Evolutionary conservation across 1,284 basidiomycete genomes (phyloP).

Genomic region (Apiotrichum sp.): DNA sequence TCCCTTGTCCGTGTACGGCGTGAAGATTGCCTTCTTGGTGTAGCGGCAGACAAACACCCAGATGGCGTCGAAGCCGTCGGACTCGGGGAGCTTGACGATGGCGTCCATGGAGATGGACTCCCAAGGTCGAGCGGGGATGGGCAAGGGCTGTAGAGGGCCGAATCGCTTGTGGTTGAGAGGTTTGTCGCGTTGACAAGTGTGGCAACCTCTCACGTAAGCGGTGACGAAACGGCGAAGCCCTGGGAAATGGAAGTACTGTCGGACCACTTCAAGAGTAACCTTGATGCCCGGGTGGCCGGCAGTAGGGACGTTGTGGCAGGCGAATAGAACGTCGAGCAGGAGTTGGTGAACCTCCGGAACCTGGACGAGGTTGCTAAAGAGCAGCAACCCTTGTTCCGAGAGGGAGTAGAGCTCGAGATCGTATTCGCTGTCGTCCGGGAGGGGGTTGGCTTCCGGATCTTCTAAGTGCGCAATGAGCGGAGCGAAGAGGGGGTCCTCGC

Average conservation of each 20-base stretch:
- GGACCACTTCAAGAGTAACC: slow-evolving; percentile 39
- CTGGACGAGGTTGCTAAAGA: not conserved
- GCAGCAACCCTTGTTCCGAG: not conserved
- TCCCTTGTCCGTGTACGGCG: too few relatives aligned
- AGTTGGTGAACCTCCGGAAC: not conserved
- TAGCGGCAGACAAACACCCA: too few relatives aligned
- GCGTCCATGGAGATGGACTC: slow-evolving; percentile 49
- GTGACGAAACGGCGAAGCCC: slow-evolving; percentile 20
- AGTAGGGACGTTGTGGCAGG: slow-evolving; percentile 23
- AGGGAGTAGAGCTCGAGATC: too few relatives aligned
- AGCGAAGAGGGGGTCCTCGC: too few relatives aligned
- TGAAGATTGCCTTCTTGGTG: too few relatives aligned
- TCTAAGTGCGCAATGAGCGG: too few relatives aligned
- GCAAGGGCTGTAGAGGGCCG: slow-evolving; percentile 47
- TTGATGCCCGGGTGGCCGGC: slow-evolving; percentile 49
- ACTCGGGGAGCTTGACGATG: too few relatives aligned
- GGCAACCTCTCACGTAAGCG: slow-evolving; percentile 38
- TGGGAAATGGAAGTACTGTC: slow-evolving; percentile 30
- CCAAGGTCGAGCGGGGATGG: slow-evolving; percentile 47
- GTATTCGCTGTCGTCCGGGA: too few relatives aligned
- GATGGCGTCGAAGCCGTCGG: too few relatives aligned
- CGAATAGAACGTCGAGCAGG: slow-evolving; percentile 16
- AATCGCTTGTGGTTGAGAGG: slow-evolving; percentile 23
- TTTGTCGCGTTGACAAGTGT: slow-evolving; percentile 49
- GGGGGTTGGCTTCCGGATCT: too few relatives aligned